Conservation (phyloP, 768 basidiomycete genomes). For the Pisolithus tinctorius region DNA sequence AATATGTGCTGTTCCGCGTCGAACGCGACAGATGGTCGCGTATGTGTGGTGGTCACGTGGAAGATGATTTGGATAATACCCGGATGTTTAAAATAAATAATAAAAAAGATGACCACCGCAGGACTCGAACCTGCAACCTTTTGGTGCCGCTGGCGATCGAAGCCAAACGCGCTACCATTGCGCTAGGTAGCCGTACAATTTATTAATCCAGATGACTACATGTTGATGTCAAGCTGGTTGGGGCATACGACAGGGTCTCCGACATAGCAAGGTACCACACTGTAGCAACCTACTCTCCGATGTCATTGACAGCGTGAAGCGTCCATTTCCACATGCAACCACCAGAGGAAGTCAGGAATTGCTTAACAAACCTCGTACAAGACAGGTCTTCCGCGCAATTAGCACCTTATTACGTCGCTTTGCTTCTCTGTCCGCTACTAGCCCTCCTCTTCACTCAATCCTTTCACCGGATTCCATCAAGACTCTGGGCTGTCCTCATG, state of each 20-base stretch:
- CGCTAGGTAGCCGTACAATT: slow-evolving; percentile 62
- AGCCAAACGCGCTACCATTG: slow-evolving; percentile 96
- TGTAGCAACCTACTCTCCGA: slow-evolving; percentile 12
- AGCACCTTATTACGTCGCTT: slow-evolving; percentile 42
- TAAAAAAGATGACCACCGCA: slow-evolving; percentile 66
- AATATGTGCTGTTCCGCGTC: neutral
- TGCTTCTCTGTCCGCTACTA: slow-evolving; percentile 39
- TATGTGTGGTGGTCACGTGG: slow-evolving; percentile 15
- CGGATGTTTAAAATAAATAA: neutral
- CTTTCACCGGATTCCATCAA: slow-evolving; percentile 24
- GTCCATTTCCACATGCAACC: slow-evolving; percentile 34
- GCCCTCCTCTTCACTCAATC: slow-evolving; percentile 26
- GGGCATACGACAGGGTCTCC: neutral
- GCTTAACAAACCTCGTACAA: slow-evolving; percentile 32
- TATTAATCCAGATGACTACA: too few relatives aligned
- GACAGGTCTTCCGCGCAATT: slow-evolving; percentile 47
- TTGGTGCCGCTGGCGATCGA: slow-evolving; percentile 78
- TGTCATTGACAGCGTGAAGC: slow-evolving; percentile 21
- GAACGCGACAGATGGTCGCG: too few relatives aligned
- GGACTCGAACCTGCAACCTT: slow-evolving; percentile 97
- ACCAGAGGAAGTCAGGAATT: slow-evolving; percentile 33
- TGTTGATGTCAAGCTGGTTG: too few relatives aligned
- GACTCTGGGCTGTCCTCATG: slow-evolving; percentile 32
- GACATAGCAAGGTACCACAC: slow-evolving; percentile 15
- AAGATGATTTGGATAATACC: neutral